These are phyloP conservation scores for sunflower (Helianthus annuus) DNA, from an alignment of 129 eudicot genomes.

Conservation along the genomic window HanXRQr2.0-SUNRISE NC_035436.2:59108807-59109306, in stretches of 20 bases:
- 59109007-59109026: conserved; percentile 17
- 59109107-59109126: conserved; percentile 72
- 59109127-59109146: conserved; percentile 70
- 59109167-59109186: conserved; percentile 46
- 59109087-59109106: conserved; percentile 79
- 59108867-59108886: too few relatives aligned
- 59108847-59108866: too few relatives aligned
- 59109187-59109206: conserved; percentile 51
- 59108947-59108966: too few relatives aligned
- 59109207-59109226: background rate
- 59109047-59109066: conserved; percentile 73
- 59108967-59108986: background rate
- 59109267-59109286: too few relatives aligned
- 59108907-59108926: too few relatives aligned
- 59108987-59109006: background rate
- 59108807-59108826: too few relatives aligned
- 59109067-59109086: conserved; percentile 97
- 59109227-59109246: background rate
- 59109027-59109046: conserved; percentile 86
- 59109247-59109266: background rate
- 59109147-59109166: conserved; percentile 93
- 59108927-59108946: too few relatives aligned
- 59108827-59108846: too few relatives aligned
- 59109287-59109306: too few relatives aligned
- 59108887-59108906: too few relatives aligned